Conservation (phyloP, 768 basidiomycete species). For the Fomitopsis pulvina region DNA sequence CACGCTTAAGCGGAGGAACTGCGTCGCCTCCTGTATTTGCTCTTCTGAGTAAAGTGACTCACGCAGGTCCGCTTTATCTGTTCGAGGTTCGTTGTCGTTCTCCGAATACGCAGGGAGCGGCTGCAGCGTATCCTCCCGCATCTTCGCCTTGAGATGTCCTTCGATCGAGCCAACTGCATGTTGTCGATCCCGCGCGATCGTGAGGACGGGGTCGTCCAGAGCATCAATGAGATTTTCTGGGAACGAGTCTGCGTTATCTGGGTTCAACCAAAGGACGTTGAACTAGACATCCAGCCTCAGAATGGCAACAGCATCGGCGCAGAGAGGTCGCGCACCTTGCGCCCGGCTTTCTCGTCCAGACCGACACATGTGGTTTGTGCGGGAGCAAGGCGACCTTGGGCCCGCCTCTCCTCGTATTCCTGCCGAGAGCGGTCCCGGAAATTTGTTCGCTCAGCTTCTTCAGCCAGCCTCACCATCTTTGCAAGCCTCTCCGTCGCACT, state of each 20-base stretch:
- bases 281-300: conserved; percentile 41
- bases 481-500: conserved; percentile 54
- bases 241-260: conserved; percentile 55
- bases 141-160: conserved; percentile 61
- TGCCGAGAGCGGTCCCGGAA: conserved; percentile 67
- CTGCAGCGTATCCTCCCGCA: conserved; percentile 67
- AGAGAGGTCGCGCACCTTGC: conserved; percentile 40
- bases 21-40: conserved; percentile 56
- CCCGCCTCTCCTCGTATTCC: conserved; percentile 72
- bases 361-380: conserved; percentile 70
- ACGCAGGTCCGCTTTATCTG: conserved; percentile 17
- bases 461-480: conserved; percentile 64
- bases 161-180: conserved; percentile 23
- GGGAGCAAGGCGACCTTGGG: conserved; percentile 60
- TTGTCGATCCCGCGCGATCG: conserved; percentile 13
- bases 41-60: conserved; percentile 41
- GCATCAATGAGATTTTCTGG: conserved; percentile 60
- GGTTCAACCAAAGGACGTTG: conserved; percentile 76
- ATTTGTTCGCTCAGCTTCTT: conserved; percentile 44
- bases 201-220: conserved; percentile 35
- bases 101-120: conserved; percentile 32
- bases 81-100: conserved; percentile 11
- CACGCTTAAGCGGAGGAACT: conserved; percentile 64
- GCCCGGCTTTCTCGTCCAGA: conserved; percentile 69
- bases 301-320: not conserved